Conservation (phyloP, 257 asterid genomes). For the Ophiorrhiza pumila region DNA sequence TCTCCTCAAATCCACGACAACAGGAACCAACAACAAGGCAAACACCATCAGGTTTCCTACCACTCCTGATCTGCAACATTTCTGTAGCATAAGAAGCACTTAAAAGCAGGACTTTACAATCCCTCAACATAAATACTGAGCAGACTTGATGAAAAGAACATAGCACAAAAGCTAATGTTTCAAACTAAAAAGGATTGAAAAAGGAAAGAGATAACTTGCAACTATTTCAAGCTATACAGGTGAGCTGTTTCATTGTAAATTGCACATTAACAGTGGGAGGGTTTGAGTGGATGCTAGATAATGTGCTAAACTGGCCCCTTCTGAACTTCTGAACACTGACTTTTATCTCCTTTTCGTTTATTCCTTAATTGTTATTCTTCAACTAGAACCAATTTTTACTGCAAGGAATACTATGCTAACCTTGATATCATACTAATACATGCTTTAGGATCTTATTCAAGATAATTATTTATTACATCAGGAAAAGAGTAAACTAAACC, state of each 20-base stretch:
- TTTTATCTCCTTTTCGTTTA: neutral
- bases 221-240: neutral
- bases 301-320: neutral
- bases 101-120: constrained; percentile 6
- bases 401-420: neutral
- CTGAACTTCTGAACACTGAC: neutral
- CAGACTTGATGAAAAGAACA: neutral
- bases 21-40: constrained; percentile 98
- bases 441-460: neutral
- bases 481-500: neutral
- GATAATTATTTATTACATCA: neutral
- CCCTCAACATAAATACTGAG: neutral
- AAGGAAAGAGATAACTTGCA: neutral
- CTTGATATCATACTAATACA: neutral
- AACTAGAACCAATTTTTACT: neutral
- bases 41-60: constrained; percentile 90
- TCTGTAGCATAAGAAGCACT: constrained; percentile 28
- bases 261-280: neutral
- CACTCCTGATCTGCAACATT: constrained; percentile 67
- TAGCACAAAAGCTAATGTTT: neutral
- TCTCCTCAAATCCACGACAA: constrained; percentile 72
- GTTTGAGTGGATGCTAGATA: neutral
- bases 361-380: neutral
- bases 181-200: neutral
- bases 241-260: neutral